phyloP scores from a whole-genome alignment of 2,329 filamentous ascomycete genomes.

The Aspergillus pseudoterreus region DNA sequence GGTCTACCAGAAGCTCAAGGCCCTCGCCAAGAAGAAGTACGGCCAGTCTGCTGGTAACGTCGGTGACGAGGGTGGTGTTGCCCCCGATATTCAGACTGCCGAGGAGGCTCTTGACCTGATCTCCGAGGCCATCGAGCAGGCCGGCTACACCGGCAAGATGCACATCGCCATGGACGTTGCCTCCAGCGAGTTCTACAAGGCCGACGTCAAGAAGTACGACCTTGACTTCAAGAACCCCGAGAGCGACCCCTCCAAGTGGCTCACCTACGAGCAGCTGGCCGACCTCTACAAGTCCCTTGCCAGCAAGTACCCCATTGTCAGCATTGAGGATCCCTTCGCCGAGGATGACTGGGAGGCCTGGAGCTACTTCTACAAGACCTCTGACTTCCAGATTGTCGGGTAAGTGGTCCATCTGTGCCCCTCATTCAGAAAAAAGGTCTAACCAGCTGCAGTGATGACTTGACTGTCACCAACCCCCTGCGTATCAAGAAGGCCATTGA shows the following conservation, averaged over 20 bases:
- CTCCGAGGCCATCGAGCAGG: constrained; percentile 86
- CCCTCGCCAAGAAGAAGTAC: constrained; percentile 98
- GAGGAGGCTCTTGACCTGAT: constrained; percentile 97
- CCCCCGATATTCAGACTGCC: constrained; percentile 94
- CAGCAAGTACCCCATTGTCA: constrained; percentile 97
- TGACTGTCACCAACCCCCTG: constrained; percentile 98
- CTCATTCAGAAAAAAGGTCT: constrained; percentile 1
- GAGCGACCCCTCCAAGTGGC: constrained; percentile 92
- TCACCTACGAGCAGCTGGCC: constrained; percentile 97
- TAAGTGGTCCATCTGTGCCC: constrained; percentile 28
- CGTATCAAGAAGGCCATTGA: constrained; percentile 99
- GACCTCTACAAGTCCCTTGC: constrained; percentile 81
- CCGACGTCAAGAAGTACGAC: constrained; percentile 97
- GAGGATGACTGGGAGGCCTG: constrained; percentile 99
- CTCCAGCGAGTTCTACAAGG: constrained; percentile 99
- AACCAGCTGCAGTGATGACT: constrained; percentile 64
- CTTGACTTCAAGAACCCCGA: constrained; percentile 99
- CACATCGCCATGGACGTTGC: constrained; percentile 99
- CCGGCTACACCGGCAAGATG: constrained; percentile 92
- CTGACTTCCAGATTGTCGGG: constrained; percentile 95
- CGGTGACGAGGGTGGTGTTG: constrained; percentile 98
- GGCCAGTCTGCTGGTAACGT: constrained; percentile 98
- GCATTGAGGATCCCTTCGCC: constrained; percentile 97
- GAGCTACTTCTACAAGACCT: constrained; percentile 99
- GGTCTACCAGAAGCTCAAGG: constrained; percentile 97